Base-by-base conservation (phyloP, 257 asterid genomes). In the Solanum pinnatisectum region DNA sequence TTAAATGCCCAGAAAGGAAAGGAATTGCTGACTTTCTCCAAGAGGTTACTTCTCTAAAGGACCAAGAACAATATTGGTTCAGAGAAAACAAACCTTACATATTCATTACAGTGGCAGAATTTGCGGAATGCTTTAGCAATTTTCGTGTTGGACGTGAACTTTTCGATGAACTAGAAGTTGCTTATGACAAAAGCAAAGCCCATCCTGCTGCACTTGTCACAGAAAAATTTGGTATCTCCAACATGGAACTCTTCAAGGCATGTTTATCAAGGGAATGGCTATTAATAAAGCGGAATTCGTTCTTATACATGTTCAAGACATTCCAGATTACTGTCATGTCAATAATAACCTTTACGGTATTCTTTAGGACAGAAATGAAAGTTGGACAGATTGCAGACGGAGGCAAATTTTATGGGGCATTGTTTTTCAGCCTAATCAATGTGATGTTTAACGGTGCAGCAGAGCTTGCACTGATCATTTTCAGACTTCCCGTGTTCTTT, bases 141-240 rank as follows among this genome's bases (percentile, higher is more conserved):
- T 95, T 95, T 91, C 98, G 93, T 81, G 74, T 92, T 42, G 99
- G 98, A n/a, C 91, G 87, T 85, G 92, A 93, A 82, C 84, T 94
- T 14, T 91, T 42, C 16, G 98, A 94, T 85, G 98, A 96, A 1
- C 94, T 97, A n/a, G 92, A 93, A n/a, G 39, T 88, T 88, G 98
- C 98, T 2, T 97, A 94, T 42, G 97, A 96, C 74, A 94, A 89
- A 88, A 46, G 93, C 42, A 95, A 87, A 89, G 84, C 93, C 20
- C 99, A 97, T 89, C 98, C 98, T 33, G 99, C 99, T 82, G 98
- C 99, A 63, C 89, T 97, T 91, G 98, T 96, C 44, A 97, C 95
- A 37, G 93, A 91, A 1, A 97, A 93, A 88, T 96, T 94, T 11
- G 99, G 98, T 36, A 94, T 97, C 88, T 97, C 98, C 33, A 97